Evolutionary conservation across 2,329 filamentous ascomycete species (phyloP), one percentile per base, ranked within the genome.

Genomic region (Herpomyces periplanetae): DNA sequence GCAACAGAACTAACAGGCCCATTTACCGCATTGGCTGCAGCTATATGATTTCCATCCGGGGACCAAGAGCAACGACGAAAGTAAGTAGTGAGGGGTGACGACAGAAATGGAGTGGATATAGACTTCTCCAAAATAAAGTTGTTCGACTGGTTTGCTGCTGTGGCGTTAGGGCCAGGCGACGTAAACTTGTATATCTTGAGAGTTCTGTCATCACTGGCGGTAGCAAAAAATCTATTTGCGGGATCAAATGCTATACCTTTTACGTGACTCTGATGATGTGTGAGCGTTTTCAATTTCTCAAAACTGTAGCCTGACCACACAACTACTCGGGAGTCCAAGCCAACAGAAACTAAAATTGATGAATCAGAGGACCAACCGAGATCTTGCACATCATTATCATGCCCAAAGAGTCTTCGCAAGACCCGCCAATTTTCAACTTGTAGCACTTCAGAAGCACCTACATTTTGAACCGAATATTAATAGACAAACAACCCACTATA

Each of bases 171-270:
- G 1, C 62, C 53, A 0, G 80, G 73, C 1, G 75, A 64, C 2
- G 66, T 87, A 37, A 88, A 96, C 23, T 73, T 59, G 39, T 85
- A 91, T 30, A 96, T 68, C 36, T 85, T 85, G 39, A 96, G 85
- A 2, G 71, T 75, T 23, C 80, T 59, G 38, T 96, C 80, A 36
- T 96, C 80, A 40, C 71, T 87, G 2, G 84, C 73, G 0, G 84
- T 96, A 8, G 84, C 80, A 39, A 96, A 96, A 45, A 87, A 96
- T 36, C 91, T 96, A 44, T 91, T 91, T 16, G 80, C 80, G 1
- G 80, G 80, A 34, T 96, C 80, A 34, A 96, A 96, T 0, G 75
- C 87, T 31, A 96, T 84, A 25, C 84, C 80, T 38, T 96, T 96
- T 42, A 96, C 80, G 35, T 91, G 84, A 36, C 71, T 88, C 36